These are phyloP conservation scores for Saxophila tyrrhenica DNA, from an alignment of 495 filamentous ascomycete species.

Conservation along the genomic window DNA sequence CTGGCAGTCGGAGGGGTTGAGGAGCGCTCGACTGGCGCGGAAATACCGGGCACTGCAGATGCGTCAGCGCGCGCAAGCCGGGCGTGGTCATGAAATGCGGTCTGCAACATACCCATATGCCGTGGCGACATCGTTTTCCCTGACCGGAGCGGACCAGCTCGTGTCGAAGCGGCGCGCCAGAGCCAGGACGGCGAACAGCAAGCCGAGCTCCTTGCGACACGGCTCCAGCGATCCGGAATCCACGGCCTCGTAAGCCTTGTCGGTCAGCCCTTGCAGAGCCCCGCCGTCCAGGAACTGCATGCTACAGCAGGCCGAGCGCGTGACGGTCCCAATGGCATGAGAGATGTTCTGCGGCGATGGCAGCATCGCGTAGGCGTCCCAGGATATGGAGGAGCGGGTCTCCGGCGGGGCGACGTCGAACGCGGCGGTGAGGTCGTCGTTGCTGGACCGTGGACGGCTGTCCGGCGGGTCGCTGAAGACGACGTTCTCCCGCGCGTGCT, in stretches of 20 bases:
- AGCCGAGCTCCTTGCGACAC: neutral
- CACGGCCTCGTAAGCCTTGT: slow-evolving; percentile 1
- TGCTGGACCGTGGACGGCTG: neutral
- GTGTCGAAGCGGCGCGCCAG: slow-evolving; percentile 1
- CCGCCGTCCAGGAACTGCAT: slow-evolving; percentile 9
- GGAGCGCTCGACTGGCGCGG: slow-evolving; percentile 4
- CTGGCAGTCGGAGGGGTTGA: slow-evolving; percentile 7
- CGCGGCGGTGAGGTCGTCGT: slow-evolving; percentile 3
- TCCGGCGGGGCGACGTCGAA: slow-evolving; percentile 8
- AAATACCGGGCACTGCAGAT: slow-evolving; percentile 6
- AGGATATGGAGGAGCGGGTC: neutral
- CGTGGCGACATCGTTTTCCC: too few species aligned
- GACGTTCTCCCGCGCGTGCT: neutral
- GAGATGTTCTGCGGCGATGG: neutral
- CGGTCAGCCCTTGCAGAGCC: neutral
- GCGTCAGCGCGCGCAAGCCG: too few species aligned
- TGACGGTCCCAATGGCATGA: slow-evolving; percentile 4
- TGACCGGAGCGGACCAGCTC: too few species aligned
- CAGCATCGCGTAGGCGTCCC: slow-evolving; percentile 8
- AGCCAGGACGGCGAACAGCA: slow-evolving; percentile 8
- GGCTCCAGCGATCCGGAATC: neutral
- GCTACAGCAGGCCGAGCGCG: slow-evolving; percentile 7
- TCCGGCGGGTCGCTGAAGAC: neutral
- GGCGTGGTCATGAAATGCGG: too few species aligned
- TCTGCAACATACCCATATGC: too few species aligned